Evolutionary conservation across 2,329 filamentous ascomycete genomes (phyloP), one percentile per base, ranked within the genome.

Genomic region (Trichoderma sp.): DNA sequence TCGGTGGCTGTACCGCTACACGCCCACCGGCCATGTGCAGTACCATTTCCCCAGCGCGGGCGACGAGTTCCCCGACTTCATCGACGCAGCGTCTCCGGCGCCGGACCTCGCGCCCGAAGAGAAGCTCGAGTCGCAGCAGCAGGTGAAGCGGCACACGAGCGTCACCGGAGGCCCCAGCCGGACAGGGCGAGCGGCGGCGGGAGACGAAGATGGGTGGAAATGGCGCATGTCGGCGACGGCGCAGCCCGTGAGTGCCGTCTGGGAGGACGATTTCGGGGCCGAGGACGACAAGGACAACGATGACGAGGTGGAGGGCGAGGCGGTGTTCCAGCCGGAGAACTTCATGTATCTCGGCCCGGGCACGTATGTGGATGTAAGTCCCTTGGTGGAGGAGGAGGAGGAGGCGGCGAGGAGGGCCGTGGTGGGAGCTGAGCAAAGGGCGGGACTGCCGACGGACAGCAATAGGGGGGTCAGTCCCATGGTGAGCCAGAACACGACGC

Each of bases 1-100:
- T 24, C 83, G 86, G 30, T 89, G 86, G 86, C 84, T 87, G 77
- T 89, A 86, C 75, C 82, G 81, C 63, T 87, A 86, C 78, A 84
- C 81, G 71, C 78, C 86, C 28, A 87, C 83, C 10, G 86, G 86
- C 11, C 78, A 83, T 43, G 77, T 83, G 18, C 86, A 88, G 75
- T 89, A 83, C 73, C 83, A 84, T 69, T 89, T 88, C 71, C 86
- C 86, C 6, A 81, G 81, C 54, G 81, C 83, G 5, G 86, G 86
- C 71, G 86, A 89, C 73, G 86, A 88, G 77, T 89, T 85, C 64
- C 85, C 86, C 58, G 83, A 86, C 72, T 85, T 81, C 72, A 74
- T 85, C 70, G 80, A 81, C 68, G 77, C 78, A 21, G 75, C 75
- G 28, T 74, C 77, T 13, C 79, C 81, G 0, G 76, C 74, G 0